A percentile compares a stretch with the other conserved stretches of the same genome.
Conservation (phyloP, 2,329 filamentous ascomycete genomes). For the Colletotrichum sp. region DNA sequence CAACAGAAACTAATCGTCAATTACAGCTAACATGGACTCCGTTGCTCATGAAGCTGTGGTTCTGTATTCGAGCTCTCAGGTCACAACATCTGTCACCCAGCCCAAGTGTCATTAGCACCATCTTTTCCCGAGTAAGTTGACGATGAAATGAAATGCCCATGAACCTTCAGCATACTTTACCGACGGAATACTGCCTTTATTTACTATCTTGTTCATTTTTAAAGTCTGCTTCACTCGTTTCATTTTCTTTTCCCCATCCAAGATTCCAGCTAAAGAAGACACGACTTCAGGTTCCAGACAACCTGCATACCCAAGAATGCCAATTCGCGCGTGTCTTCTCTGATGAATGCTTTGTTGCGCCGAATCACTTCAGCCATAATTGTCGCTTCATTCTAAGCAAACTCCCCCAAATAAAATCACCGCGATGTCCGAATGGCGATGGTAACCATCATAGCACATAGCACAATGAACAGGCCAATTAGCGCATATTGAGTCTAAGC, state of each 20-base stretch:
- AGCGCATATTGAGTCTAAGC: neutral
- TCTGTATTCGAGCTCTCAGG: neutral
- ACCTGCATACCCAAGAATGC: accelerated
- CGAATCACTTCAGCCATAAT: neutral
- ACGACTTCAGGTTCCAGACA: accelerated
- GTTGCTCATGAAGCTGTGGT: neutral
- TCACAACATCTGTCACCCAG: too few species aligned
- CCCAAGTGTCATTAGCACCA: too few species aligned
- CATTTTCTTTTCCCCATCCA: too few species aligned
- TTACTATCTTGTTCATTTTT: too few species aligned
- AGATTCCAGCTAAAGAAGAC: neutral
- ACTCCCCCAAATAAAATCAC: accelerated
- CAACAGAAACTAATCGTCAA: too few species aligned
- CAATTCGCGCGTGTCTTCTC: neutral
- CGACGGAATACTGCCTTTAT: too few species aligned
- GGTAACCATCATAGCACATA: accelerated
- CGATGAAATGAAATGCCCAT: too few species aligned
- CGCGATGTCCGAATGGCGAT: neutral
- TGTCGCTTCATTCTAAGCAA: neutral
- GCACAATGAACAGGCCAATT: neutral
- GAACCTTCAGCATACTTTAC: accelerated
- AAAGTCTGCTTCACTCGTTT: too few species aligned
- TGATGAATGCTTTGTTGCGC: neutral
- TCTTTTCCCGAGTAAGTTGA: too few species aligned
- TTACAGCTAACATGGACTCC: neutral